Base-by-base conservation (phyloP, 1,284 basidiomycete genomes). In the Melampsora larici-populina region DNA sequence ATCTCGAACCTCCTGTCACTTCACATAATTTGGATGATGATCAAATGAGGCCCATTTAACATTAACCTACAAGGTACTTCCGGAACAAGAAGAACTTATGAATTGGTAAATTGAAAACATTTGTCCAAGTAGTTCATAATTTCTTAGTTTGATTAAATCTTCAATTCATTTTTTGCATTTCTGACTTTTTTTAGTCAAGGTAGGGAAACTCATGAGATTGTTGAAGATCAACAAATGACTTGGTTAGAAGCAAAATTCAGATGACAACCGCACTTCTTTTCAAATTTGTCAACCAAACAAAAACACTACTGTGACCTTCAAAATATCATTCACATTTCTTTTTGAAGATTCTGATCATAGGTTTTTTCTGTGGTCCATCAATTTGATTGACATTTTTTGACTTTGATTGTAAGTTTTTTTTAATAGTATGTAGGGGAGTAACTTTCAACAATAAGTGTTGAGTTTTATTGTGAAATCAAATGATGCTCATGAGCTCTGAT, bases 51-150 rank as follows among this genome's bases (percentile, higher is more conserved):
- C 51, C 65, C 5, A 31, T 77, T 13, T 77, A 58, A 43, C 69
- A 66, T 65, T 65, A 69, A 8, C 74, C 74, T 33, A 63, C 40
- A 68, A 70, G 46, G 43, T 77, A 36, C 67, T 77, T 40, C 55
- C 65, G 3, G 74, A 77, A 29, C 74, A 77, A 63, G 63, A 77
- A 24, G 74, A 77, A 31, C 21, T 70, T n/a, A 77, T 77, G 36
- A 66, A 77, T 69, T 48, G 49, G 74, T 77, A 21, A n/a, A n/a
- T n/a, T 68, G 74, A 43, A 15, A 51, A 15, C 11, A 17, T 18
- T 33, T 33, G 15, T 17, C 17, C 15, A 13, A 15, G 17, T 49
- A 5, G 26, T 40, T 66, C 36, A 40, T 36, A n/a, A 48, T 13
- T 64, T 33, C 33, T 36, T 29, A n/a, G n/a, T n/a, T n/a, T n/a